Evolutionary conservation across 805 yeast genomes (phyloP), one percentile per base, ranked within the genome.

Genomic region (Saccharomycopsis malanga): DNA sequence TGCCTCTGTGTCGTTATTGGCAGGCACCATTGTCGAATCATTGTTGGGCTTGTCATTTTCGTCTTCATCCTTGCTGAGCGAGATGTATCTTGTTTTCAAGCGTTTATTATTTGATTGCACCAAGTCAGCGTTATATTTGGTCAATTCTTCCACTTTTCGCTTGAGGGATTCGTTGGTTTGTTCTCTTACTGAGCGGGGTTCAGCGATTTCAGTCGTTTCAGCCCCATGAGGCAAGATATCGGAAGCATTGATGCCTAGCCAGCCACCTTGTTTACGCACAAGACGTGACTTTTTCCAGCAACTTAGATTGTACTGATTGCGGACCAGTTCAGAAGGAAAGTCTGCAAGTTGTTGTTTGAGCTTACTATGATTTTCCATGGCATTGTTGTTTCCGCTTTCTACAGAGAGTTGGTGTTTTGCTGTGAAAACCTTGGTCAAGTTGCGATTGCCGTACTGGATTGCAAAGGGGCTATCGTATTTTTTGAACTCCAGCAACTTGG

Each of bases 381-480:
- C 15, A 9, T 41, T 29, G 21, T 41, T 15, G 2, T 41, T 34
- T 9, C 4, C 41, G 20, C 36, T 41, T 37, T 21, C 18, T 43
- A 10, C 21, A n/a, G 29, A 22, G 23, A 42, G 29, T 27, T 18
- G 32, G 32, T 6, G 45, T 14, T 21, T 34, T 42, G 3, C 32
- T 22, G 32, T 34, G 4, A 50, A 24, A 17, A 44, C 34, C 22
- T 51, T 51, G 5, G 54, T 40, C 4, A 51, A 12, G 36, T 48
- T 49, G 34, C 54, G 34, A 25, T 48, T 51, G 21, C 54, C 54
- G 27, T 41, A 48, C 24, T 38, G 32, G 21, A 51, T 48, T 3
- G 32, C 52, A 51, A 51, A 51, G 23, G 32, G 12, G 17, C 29
- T 32, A 14, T 45, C 53, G 20, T 23, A 42, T 40, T 24, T 17